Evolutionary conservation across 1,284 basidiomycete genomes (phyloP), one percentile per base, ranked within the genome.

Genomic region (Psilocybe mexicana): DNA sequence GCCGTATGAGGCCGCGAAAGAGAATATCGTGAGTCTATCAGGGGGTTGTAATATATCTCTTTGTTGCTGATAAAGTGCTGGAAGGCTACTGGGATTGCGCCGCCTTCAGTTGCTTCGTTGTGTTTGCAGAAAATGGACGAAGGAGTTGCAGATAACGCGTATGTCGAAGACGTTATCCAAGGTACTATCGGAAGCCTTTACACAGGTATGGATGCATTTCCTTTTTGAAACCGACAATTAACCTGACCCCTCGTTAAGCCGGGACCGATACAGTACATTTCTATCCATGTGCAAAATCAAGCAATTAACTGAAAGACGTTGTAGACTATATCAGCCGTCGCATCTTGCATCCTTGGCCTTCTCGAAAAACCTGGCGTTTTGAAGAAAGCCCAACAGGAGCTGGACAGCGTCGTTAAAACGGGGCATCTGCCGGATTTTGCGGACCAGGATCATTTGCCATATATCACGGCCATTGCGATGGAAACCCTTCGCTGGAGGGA

Each of bases 401-500:
- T 52, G 25, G 50, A 52, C 18, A 43, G 38, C 1, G 38, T 52
- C 24, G 2, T 52, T 26, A 52, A 52, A 30, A 25, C 38, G 25
- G 50, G 50, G 14, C 24, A 52, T 43, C 26, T 52, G n/a, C 50
- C 50, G 7, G 50, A 52, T 25, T 52, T 52, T 8, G 38, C 43
- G 2, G 50, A 52, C 28, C 11, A 43, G 11, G 49, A 25, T 2
- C n/a, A 30, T 6, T 14, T 52, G 23, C 50, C 50, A 4, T 52
- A 52, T n/a, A 52, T 52, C 10, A 52, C 50, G 4, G 74, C 74
- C 1, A 55, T 76, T 2, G 61, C 71, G 1, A 70, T 72, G 52
- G 78, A 79, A 59, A 62, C 67, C 0, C 56, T 75, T n/a, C 61
- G 77, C 14, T 78, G 75, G 75, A 68, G 67, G 40, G 64, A 57